Evolutionary conservation across 805 yeast genomes (phyloP), one percentile per base, ranked within the genome.

Genomic region (Saccharomyces mikatae): DNA sequence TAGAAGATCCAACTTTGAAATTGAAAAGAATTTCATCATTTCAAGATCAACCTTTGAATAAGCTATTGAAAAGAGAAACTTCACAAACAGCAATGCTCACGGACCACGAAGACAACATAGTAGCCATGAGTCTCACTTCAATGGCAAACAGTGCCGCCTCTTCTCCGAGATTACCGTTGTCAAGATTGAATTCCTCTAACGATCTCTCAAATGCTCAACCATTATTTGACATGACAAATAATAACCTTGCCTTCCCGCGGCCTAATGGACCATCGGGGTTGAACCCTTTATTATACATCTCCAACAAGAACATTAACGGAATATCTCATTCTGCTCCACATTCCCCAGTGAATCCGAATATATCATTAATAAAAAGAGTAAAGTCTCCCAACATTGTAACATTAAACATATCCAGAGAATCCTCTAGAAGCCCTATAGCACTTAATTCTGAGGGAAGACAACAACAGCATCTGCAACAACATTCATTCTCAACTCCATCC

Each of bases 81-180:
- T 52, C 56, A 13, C 58, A 41, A 36, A 49, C 60, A 9, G 57
- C 63, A n/a, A 50, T 62, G 9, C 59, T 65, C 27, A 68, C 63
- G 48, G 71, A 69, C 46, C 64, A 67, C 50, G 71, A 69, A 44
- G 73, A 69, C 56, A 69, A 67, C 50, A 59, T 69, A 63, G 52
- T 69, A 31, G 73, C 73, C 2, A 56, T 69, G 50, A 68, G 71
- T 53, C 55, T 69, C 28, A 67, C 73, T 4, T 66, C 70, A 14
- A 68, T 69, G 71, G 73, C 73, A 27, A 67, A 67, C 51, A 67
- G 70, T 49, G 68, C 71, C 14, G 65, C 67, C 5, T 67, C 72
- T 2, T 68, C 72, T 5, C 73, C 73, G 13, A 59, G 69, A 48
- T 54, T 66, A 49, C 58, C 60, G n/a, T 53, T 66, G 47, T 68